A percentile compares a stretch with the other conserved stretches of the same genome.
Evolutionary conservation across 129 eudicot species (phyloP).

Genomic region (Flaveria sonorensis): DNA sequence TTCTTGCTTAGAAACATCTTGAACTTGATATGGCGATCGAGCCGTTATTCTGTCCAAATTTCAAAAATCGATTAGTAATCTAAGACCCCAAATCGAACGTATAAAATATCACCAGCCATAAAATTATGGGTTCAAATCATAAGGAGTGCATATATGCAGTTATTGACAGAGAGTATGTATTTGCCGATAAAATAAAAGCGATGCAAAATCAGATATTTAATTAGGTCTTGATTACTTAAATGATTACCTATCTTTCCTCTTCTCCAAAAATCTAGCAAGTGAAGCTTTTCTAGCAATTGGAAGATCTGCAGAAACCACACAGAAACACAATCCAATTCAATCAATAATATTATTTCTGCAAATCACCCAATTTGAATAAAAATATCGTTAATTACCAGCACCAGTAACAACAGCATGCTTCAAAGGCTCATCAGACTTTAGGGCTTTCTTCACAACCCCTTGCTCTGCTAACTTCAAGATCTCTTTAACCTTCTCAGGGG

Average conservation of each 20-base stretch:
- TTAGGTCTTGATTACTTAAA: background rate
- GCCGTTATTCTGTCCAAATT: constrained; percentile 43
- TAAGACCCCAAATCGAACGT: background rate
- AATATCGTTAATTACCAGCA: constrained; percentile 33
- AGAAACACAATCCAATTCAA: background rate
- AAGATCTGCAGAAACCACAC: constrained; percentile 49
- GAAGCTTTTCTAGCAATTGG: constrained; percentile 94
- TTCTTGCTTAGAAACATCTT: constrained; percentile 38
- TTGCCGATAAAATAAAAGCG: too few relatives aligned
- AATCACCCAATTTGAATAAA: background rate
- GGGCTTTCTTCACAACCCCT: constrained; percentile 30
- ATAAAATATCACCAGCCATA: background rate
- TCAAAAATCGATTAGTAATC: constrained; percentile 17
- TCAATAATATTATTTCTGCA: background rate
- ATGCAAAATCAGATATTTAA: background rate
- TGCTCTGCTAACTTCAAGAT: constrained; percentile 66
- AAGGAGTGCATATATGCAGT: too few relatives aligned
- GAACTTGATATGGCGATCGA: constrained; percentile 46
- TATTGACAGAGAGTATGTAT: too few relatives aligned
- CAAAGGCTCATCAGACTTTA: constrained; percentile 48
- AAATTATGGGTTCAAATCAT: too few relatives aligned
- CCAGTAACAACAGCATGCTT: constrained; percentile 20
- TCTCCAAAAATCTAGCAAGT: constrained; percentile 81
- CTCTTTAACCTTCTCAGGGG: constrained; percentile 75
- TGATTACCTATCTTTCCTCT: constrained; percentile 76